Percentiles rank a stretch among this genome's conserved stretches.
Conservation (phyloP, 345 rosid species). For the Brassica nigra region DNA sequence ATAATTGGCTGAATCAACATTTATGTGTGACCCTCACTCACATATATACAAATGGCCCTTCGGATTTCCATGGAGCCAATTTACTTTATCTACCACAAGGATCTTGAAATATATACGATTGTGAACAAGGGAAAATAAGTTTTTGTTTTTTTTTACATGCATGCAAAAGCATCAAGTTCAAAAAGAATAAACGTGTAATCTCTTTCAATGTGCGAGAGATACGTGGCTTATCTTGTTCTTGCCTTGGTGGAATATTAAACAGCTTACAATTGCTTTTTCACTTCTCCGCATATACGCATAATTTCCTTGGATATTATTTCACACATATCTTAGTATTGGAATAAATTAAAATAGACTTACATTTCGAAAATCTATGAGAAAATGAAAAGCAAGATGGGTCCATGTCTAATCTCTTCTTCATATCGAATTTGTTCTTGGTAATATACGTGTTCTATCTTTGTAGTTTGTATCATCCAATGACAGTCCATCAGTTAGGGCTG, state of each 20-base stretch:
- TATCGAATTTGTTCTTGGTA: constrained; percentile 28
- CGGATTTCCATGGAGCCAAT: constrained; percentile 21
- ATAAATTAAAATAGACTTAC: background rate
- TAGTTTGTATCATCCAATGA: constrained; percentile 5
- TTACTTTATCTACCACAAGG: constrained; percentile 32
- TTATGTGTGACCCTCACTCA: constrained; percentile 7
- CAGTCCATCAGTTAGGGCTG: background rate
- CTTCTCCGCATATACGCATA: constrained; percentile 42
- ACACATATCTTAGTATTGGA: background rate
- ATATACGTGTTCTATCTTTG: constrained; percentile 7
- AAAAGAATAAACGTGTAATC: constrained; percentile 32
- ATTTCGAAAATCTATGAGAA: constrained; percentile 12
- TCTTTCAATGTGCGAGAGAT: constrained; percentile 16
- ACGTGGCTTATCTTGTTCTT: constrained; percentile 31
- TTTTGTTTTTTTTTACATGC: constrained; percentile 16
- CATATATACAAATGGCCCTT: constrained; percentile 22
- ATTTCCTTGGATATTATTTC: constrained; percentile 40
- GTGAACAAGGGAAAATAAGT: background rate
- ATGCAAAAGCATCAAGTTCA: constrained; percentile 36
- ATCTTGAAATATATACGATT: constrained; percentile 36
- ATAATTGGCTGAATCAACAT: constrained; percentile 1
- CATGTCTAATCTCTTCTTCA: constrained; percentile 27
- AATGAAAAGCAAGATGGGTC: constrained; percentile 30
- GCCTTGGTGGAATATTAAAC: constrained; percentile 36
- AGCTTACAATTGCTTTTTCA: constrained; percentile 28